Evolutionary conservation across 352 stramenopile genomes (phyloP).

Genomic region (Phytophthora brassicae): DNA sequence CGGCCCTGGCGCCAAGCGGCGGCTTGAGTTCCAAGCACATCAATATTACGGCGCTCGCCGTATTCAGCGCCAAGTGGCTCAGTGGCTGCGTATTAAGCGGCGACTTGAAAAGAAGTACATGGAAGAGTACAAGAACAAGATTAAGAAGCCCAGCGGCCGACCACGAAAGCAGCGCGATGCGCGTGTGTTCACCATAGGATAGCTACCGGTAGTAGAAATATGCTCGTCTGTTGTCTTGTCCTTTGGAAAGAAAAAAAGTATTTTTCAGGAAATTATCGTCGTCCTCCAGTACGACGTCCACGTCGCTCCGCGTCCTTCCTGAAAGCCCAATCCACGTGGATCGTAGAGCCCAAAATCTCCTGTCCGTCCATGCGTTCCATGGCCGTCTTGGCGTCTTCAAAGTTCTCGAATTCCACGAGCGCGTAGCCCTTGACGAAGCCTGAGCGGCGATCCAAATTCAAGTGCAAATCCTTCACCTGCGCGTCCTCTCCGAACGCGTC

Average conservation of each 20-base stretch:
- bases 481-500: constrained; percentile 95
- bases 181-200: constrained; percentile 74
- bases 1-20: constrained; percentile 25
- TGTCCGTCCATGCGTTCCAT: constrained; percentile 93
- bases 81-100: constrained; percentile 73
- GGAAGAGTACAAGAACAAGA: constrained; percentile 87
- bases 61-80: constrained; percentile 56
- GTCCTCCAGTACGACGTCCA: constrained; percentile 39
- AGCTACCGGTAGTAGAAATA: constrained; percentile 12
- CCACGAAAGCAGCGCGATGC: constrained; percentile 78
- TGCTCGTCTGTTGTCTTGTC: background rate
- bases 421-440: constrained; percentile 97
- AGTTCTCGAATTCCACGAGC: constrained; percentile 93
- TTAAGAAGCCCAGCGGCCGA: constrained; percentile 77
- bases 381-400: constrained; percentile 89
- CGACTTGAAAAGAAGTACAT: constrained; percentile 71
- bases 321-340: constrained; percentile 96
- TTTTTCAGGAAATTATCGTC: constrained; percentile 43
- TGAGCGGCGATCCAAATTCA: constrained; percentile 95
- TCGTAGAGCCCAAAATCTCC: constrained; percentile 87
- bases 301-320: constrained; percentile 46
- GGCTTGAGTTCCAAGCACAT: constrained; percentile 64
- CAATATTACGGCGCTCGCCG: constrained; percentile 66
- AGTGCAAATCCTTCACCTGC: constrained; percentile 95
- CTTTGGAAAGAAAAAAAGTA: background rate